Conservation (phyloP, 495 filamentous ascomycete species). For the Elaphomyces granulatus region DNA sequence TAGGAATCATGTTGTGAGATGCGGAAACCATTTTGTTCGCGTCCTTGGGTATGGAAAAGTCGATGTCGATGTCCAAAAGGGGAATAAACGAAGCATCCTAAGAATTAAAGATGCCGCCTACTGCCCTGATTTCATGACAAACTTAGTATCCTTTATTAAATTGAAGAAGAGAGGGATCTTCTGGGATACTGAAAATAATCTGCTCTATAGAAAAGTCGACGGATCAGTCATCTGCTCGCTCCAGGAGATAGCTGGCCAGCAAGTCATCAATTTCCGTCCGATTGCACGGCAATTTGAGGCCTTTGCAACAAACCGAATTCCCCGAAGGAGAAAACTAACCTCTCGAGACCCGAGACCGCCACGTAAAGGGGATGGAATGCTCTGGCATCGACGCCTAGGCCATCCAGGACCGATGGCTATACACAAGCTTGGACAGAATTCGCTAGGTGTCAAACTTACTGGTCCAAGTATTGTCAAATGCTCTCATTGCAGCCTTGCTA, state of each 20-base stretch:
- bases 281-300: background rate
- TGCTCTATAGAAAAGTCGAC: too few relatives aligned
- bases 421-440: too few relatives aligned
- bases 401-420: background rate
- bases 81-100: background rate
- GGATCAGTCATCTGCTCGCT: too few relatives aligned
- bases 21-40: conserved; percentile 2
- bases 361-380: background rate
- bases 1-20: background rate
- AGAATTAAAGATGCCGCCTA: background rate
- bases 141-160: background rate
- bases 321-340: background rate
- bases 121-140: background rate
- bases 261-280: background rate
- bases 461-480: too few relatives aligned
- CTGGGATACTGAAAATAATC: too few relatives aligned
- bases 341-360: background rate
- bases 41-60: conserved; percentile 1
- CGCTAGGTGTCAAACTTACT: too few relatives aligned
- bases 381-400: background rate
- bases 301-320: background rate
- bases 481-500: too few relatives aligned
- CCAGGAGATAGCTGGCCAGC: background rate
- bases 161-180: too few relatives aligned
- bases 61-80: background rate